phyloP scores from a whole-genome alignment of 2,329 filamentous ascomycete genomes.

The Penicillium concentricum region DNA sequence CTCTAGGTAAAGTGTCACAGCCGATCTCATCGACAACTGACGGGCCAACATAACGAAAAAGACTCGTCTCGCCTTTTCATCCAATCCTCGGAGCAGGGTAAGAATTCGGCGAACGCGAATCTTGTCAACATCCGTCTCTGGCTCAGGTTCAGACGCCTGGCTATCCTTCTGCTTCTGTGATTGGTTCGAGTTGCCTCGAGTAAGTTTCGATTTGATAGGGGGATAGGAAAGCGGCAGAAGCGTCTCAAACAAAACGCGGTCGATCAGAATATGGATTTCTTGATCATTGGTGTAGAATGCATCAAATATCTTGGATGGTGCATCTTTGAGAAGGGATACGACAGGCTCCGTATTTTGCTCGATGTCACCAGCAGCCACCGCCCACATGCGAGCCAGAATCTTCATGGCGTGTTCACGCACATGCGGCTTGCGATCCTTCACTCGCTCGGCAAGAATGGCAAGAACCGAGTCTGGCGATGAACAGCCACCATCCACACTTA shows the following conservation, averaged over 20 bases:
- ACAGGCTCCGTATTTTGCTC: slow-evolving; percentile 77
- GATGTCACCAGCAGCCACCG: slow-evolving; percentile 85
- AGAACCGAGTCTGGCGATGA: slow-evolving; percentile 75
- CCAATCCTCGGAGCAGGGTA: slow-evolving; percentile 74
- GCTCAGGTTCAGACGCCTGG: slow-evolving; percentile 37
- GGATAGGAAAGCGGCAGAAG: slow-evolving; percentile 90
- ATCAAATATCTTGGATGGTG: slow-evolving; percentile 82
- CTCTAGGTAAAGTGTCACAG: slow-evolving; percentile 73
- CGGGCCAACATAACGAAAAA: slow-evolving; percentile 84
- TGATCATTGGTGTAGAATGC: slow-evolving; percentile 86
- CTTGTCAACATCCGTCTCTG: slow-evolving; percentile 51
- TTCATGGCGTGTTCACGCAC: slow-evolving; percentile 87
- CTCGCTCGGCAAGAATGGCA: slow-evolving; percentile 78
- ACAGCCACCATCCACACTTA: slow-evolving; percentile 74
- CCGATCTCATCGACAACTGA: slow-evolving; percentile 71
- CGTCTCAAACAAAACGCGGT: slow-evolving; percentile 81
- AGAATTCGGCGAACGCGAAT: slow-evolving; percentile 83
- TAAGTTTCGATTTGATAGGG: slow-evolving; percentile 58
- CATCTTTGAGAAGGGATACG: slow-evolving; percentile 70
- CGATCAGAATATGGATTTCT: slow-evolving; percentile 80
- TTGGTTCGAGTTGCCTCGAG: slow-evolving; percentile 48
- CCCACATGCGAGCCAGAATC: slow-evolving; percentile 83
- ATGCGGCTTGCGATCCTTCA: slow-evolving; percentile 77
- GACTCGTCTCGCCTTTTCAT: slow-evolving; percentile 74
- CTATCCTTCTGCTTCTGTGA: slow-evolving; percentile 55